Evolutionary conservation across 2,329 filamentous ascomycete genomes (phyloP), one percentile per base, ranked within the genome.

Genomic region (Xylariaceae sp.): DNA sequence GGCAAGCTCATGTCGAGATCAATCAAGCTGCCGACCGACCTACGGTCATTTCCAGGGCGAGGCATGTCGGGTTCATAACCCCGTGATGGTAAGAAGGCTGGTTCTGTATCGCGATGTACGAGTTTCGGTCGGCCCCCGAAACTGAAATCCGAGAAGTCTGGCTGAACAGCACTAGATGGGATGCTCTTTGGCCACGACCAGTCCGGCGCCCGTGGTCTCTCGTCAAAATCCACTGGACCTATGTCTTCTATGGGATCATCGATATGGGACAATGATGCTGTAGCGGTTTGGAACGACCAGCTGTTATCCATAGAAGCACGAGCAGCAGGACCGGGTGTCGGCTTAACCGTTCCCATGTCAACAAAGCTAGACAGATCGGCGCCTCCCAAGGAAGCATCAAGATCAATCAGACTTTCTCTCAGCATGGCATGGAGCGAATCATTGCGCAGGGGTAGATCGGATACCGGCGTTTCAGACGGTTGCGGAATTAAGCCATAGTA

Each of bases 371-470:
- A 82, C 1, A 84, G 74, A 2, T 82, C 80, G 44, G 75, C 79
- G 1, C 81, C 82, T 49, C 80, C 76, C 5, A 87, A 74, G 15
- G 83, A 86, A 1, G 78, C 81, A 62, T 87, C 85, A 6, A 88
- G 77, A 65, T 88, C 85, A 58, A 88, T 88, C 15, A 87, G 76
- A 0, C 84, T 86, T 67, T 87, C 84, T 57, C 82, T 75, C n/a
- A 86, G 77, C 2, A 80, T 71, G 64, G 77, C 68, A 71, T 77
- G 79, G 66, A 70, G 75, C 49, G 81, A 82, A 66, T 85, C 79
- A 60, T 87, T 78, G 30, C 84, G 77, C 1, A 87, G 71, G 0
- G 84, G 84, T 6, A 88, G 75, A 67, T 87, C 84, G 0, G 83
- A 85, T 7, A 56, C 53, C 9, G 62, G 56, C 6, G 66, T 60